Evolutionary conservation across 148 eudicot genomes (phyloP), one percentile per base, ranked within the genome.

Genomic region (Bassia scoparia): DNA sequence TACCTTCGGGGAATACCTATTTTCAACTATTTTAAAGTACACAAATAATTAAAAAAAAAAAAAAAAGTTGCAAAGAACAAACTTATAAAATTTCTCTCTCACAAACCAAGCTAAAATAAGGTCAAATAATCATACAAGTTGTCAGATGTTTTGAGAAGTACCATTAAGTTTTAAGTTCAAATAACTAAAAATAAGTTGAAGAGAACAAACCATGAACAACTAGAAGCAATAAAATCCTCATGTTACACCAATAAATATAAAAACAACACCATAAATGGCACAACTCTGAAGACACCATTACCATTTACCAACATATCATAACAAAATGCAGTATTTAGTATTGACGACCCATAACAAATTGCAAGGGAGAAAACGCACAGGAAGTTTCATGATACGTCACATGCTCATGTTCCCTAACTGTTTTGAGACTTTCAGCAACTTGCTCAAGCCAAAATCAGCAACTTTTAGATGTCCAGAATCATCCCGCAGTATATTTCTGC

Each of bases 381-480:
- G 86, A 70, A 30, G 69, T 75, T 74, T 81, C 84, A 48, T 81
- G 72, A 69, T 61, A 48, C 23, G 44, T 34, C 49, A 76, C 21
- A 48, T 78, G 82, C 52, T 56, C 73, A 8, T 74, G 82, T 65
- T 84, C 80, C 70, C 24, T 73, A 49, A 61, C 73, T 43, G 72
- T 52, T 54, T 81, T 34, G 82, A 74, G 64, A 65, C 71, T 48
- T 75, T 84, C 38, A 84, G 70, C 30, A 81, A 63, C 80, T 84
- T 84, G 80, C 84, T 81, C 29, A 84, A 72, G 30, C 77, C 86
- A 69, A 84, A 78, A 65, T 84, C 82, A 48, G 86, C 83, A 43
- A 83, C 83, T 80, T 83, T 83, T 12, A 83, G 83, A 38, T 71
- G 80, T 21, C 86, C 83, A 67, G 86, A 70, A 71, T 80, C 83